Evolutionary conservation across 176 grass and related monocot species (phyloP).

Genomic region (Melocanna baccifera): DNA sequence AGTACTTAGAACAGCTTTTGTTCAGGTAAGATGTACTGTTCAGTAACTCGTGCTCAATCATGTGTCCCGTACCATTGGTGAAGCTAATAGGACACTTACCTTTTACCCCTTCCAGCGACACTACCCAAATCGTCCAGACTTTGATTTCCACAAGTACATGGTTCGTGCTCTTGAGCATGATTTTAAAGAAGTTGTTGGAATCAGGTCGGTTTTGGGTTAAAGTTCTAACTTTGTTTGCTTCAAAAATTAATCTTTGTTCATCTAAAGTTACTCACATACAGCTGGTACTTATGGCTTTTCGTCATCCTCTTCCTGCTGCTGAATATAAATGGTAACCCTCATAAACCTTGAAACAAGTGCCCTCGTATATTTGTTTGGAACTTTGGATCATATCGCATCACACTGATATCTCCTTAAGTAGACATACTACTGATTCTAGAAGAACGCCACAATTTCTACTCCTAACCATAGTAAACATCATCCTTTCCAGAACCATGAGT

Average conservation of each 20-base stretch:
- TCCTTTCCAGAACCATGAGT: not conserved
- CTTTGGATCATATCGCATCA: not conserved
- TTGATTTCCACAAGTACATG: constrained; percentile 68
- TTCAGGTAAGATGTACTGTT: constrained; percentile 43
- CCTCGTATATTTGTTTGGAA: not conserved
- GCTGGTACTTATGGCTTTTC: constrained; percentile 76
- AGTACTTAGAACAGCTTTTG: constrained; percentile 67
- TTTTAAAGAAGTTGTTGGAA: constrained; percentile 60
- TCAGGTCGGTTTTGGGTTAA: constrained; percentile 45
- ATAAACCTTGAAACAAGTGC: not conserved
- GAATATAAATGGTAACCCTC: constrained; percentile 59
- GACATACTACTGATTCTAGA: not conserved
- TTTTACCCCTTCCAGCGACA: constrained; percentile 26
- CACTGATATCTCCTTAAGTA: not conserved
- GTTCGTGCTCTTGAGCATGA: constrained; percentile 59
- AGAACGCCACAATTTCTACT: not conserved
- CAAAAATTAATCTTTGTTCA: not conserved
- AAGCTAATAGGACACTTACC: constrained; percentile 21
- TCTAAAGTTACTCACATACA: constrained; percentile 30
- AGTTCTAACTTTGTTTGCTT: not conserved
- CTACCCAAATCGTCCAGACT: constrained; percentile 20
- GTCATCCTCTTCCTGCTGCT: constrained; percentile 66
- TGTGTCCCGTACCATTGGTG: not conserved
- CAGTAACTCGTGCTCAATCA: constrained; percentile 1
- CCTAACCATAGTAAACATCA: not conserved